These are phyloP conservation scores for Phyllosticta capitalensis DNA, from an alignment of 2,329 filamentous ascomycete genomes.

Conservation along the genomic window DNA sequence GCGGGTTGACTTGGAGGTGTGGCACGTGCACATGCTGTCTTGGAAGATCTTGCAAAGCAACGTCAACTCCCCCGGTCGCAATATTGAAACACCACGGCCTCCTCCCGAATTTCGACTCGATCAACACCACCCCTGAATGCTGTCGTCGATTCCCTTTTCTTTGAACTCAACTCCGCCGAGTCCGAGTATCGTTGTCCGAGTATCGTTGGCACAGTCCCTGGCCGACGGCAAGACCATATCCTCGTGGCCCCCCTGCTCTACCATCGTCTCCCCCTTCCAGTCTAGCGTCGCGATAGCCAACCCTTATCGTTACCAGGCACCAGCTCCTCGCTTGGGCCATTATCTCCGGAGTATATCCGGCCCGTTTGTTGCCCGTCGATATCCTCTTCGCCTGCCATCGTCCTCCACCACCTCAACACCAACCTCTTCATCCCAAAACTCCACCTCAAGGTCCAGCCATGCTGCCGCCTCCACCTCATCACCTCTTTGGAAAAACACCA, in stretches of 20 bases:
- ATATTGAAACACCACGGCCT: not conserved
- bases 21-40: not conserved
- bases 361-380: too few species aligned
- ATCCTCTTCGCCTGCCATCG: not conserved
- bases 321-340: not conserved
- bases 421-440: not conserved
- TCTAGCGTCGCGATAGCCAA: not conserved
- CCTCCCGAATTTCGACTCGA: not conserved
- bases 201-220: too few species aligned
- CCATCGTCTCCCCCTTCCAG: not conserved
- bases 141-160: not conserved
- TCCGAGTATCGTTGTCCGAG: not conserved
- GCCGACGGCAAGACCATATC: not conserved
- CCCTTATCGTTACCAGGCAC: not conserved
- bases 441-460: not conserved
- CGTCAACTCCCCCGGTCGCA: not conserved
- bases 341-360: not conserved
- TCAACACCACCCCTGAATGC: not conserved
- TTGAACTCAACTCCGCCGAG: not conserved
- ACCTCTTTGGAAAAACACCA: not conserved
- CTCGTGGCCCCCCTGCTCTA: not conserved
- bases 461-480: not conserved
- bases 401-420: not conserved
- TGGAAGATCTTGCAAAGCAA: not conserved
- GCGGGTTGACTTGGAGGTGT: not conserved